These are phyloP conservation scores for Saposhnikovia divaricata DNA, from an alignment of 129 eudicot species.

Conservation along the genomic window DNA sequence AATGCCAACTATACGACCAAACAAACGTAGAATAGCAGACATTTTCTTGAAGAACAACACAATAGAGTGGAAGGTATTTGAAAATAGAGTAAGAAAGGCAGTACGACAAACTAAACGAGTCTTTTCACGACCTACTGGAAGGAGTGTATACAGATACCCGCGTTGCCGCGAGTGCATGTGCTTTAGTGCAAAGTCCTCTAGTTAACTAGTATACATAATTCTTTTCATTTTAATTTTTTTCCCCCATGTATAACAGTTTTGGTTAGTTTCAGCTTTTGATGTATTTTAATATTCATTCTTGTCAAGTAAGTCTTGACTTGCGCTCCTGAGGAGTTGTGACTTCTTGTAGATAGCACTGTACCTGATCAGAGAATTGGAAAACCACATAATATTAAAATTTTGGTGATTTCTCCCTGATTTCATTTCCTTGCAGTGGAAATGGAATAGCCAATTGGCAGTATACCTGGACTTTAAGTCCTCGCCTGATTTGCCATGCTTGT, in stretches of 20 bases:
- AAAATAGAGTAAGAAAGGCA: conserved; percentile 79
- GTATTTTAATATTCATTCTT: not conserved
- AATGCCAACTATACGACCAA: conserved; percentile 95
- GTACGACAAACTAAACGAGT: conserved; percentile 87
- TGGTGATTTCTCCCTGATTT: not conserved
- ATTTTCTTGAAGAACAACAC: conserved; percentile 78
- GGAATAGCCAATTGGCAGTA: not conserved
- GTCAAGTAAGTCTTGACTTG: not conserved
- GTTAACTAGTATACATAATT: not conserved
- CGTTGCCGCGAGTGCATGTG: conserved; percentile 92
- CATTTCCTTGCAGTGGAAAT: not conserved
- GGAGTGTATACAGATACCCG: conserved; percentile 95
- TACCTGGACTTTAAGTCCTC: too few relatives aligned
- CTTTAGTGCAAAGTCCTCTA: conserved; percentile 14
- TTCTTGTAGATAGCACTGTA: not conserved
- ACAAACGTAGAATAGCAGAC: conserved; percentile 95
- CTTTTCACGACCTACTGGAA: conserved; percentile 69
- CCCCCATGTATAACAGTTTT: not conserved
- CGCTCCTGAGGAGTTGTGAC: not conserved
- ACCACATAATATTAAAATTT: not conserved
- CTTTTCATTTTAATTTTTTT: not conserved
- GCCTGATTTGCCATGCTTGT: too few relatives aligned
- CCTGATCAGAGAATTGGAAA: not conserved
- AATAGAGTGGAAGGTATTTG: conserved; percentile 82
- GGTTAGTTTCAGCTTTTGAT: not conserved